These are phyloP conservation scores for Ceratocystis lukuohia DNA, from an alignment of 2,329 filamentous ascomycete species.

Conservation along the genomic window DNA sequence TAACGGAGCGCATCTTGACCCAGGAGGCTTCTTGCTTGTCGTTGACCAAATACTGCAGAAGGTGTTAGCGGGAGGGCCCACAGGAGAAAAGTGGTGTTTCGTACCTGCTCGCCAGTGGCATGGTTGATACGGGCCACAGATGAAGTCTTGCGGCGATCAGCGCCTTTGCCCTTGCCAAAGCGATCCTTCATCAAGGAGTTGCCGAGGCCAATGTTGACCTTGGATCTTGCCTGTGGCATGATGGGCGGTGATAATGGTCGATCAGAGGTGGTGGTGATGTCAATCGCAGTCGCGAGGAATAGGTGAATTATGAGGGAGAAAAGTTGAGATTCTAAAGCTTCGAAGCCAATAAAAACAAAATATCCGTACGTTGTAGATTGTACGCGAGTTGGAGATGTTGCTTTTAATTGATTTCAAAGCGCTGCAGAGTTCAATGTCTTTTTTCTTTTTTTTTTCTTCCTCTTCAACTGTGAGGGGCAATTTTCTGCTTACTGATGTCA, in stretches of 20 bases:
- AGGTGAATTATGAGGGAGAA: background rate
- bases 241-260: conserved; percentile 24
- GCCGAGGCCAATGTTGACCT: conserved; percentile 86
- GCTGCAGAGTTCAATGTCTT: background rate
- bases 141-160: conserved; percentile 58
- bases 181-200: conserved; percentile 98
- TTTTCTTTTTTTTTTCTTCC: background rate
- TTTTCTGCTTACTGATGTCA: conserved; percentile 19
- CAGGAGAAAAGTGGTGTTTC: background rate
- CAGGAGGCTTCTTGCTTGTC: conserved; percentile 81
- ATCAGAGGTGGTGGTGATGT: background rate
- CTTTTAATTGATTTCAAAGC: background rate
- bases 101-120: conserved; percentile 60
- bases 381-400: no score
- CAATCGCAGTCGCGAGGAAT: background rate
- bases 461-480: conserved; percentile 17
- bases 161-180: conserved; percentile 83
- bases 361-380: no score
- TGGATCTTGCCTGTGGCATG: conserved; percentile 69
- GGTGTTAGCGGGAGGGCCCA: conserved; percentile 21
- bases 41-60: conserved; percentile 67
- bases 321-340: no score
- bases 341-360: no score
- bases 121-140: conserved; percentile 57
- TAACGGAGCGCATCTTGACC: conserved; percentile 99